A percentile compares a stretch with the other conserved stretches of the same genome.
Evolutionary conservation across 176 grass and related monocot genomes (phyloP).

Genomic region (Echinochloa phyllopogon): DNA sequence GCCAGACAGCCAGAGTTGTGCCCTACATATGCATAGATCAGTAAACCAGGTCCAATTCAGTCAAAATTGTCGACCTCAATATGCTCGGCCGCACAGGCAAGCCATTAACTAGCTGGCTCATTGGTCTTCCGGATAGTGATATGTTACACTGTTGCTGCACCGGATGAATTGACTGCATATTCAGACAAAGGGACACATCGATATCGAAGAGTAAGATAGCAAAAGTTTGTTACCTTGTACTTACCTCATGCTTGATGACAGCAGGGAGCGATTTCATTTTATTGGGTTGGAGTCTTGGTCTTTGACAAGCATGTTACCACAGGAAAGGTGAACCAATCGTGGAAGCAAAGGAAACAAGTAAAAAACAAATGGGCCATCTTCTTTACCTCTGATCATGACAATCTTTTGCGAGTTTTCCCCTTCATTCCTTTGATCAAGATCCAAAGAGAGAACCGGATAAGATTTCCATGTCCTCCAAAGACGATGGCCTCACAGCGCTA

Average conservation of each 20-base stretch:
- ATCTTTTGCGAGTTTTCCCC: conserved; percentile 33
- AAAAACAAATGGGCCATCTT: conserved; percentile 41
- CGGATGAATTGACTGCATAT: neutral
- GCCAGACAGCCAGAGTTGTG: neutral
- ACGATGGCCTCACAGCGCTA: conserved; percentile 34
- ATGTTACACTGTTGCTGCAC: neutral
- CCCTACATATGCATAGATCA: neutral
- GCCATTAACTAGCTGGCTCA: neutral
- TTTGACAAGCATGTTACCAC: conserved; percentile 37
- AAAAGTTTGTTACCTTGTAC: conserved; percentile 18
- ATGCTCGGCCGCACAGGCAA: neutral
- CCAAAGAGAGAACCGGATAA: conserved; percentile 48
- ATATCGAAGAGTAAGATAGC: neutral
- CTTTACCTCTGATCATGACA: conserved; percentile 30
- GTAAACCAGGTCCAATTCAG: conserved; percentile 8
- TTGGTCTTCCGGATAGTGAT: neutral
- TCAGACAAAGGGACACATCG: neutral
- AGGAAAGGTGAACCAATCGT: conserved; percentile 9
- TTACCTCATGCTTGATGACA: conserved; percentile 31
- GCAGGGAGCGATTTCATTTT: conserved; percentile 3
- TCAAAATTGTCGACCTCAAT: neutral
- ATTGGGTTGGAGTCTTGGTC: neutral
- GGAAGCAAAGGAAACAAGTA: conserved; percentile 39
- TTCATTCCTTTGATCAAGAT: conserved; percentile 41
- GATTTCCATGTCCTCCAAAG: conserved; percentile 56